Evolutionary conservation across 805 yeast species (phyloP), one percentile per base, ranked within the genome.

Genomic region (Priceomyces melissophilus): DNA sequence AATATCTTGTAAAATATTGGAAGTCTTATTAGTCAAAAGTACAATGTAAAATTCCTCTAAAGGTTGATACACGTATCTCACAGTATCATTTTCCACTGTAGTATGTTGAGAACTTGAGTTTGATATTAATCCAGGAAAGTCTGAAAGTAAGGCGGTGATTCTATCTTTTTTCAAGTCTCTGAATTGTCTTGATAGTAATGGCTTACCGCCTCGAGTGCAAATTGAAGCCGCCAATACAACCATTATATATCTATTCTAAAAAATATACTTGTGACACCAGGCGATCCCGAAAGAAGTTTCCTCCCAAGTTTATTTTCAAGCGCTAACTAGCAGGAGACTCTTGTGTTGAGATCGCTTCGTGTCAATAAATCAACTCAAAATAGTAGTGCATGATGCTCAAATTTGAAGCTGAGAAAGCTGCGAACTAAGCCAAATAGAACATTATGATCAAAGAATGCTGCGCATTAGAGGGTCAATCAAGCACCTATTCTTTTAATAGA

Each of bases 41-140:
- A 95, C 90, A 56, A 93, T 83, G 63, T 87, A 91, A 43, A 87
- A 81, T 51, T 89, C 96, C 60, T 93, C 99, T 59, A 93, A 76
- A 36, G 99, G 97, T 65, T 89, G 96, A 65, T 88, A 93, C 39
- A 93, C 93, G 59, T 87, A 93, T 63, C 99, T 81, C 30, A 87
- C 93, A 50, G 81, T 80, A 39, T 85, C 95, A 58, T 87, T 95
- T 63, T 93, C 99, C 26, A 88, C 93, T 9, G 95, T 85, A 37
- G 98, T 91, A 62, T 90, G 96, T 67, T 89, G 96, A 32, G 83
- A 76, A 37, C 77, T 73, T 16, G 80, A 75, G 41, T 81, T 79
- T 35, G 85, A 73, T 40, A 90, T 77, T 49, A 93, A 73, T 43
- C 84, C 69, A 42, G 96, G 96, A 65, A 91, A 89, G 51, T 82